Evolutionary conservation across 2,329 filamentous ascomycete species (phyloP).

Genomic region (Paraconiothyrium brasiliense): DNA sequence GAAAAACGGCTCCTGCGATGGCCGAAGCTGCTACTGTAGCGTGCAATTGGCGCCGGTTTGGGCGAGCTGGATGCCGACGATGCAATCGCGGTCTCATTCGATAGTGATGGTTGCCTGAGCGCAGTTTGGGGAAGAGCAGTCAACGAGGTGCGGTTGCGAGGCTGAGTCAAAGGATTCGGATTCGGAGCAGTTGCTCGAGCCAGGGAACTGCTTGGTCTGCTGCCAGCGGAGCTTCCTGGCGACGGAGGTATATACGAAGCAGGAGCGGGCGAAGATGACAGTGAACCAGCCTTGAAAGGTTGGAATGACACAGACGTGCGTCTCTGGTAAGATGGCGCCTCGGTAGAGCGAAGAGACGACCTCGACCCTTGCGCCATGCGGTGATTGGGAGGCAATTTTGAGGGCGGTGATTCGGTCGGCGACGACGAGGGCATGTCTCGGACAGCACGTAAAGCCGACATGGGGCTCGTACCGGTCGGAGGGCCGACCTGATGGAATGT

Average conservation of each 20-base stretch:
- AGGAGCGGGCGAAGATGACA: conserved; percentile 85
- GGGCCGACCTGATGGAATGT: conserved; percentile 85
- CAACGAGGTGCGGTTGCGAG: conserved; percentile 75
- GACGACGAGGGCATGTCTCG: conserved; percentile 64
- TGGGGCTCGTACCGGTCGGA: conserved; percentile 81
- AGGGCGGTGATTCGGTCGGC: conserved; percentile 60
- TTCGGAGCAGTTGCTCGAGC: conserved; percentile 33
- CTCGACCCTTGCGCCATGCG: conserved; percentile 59
- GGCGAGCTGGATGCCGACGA: conserved; percentile 79
- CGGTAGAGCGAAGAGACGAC: conserved; percentile 60
- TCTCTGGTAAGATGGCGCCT: conserved; percentile 65
- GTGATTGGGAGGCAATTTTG: conserved; percentile 58
- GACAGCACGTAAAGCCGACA: conserved; percentile 80
- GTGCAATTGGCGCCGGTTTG: conserved; percentile 77
- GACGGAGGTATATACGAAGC: conserved; percentile 62
- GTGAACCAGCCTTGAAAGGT: conserved; percentile 93
- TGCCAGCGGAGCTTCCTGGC: conserved; percentile 59
- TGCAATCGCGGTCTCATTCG: conserved; percentile 69
- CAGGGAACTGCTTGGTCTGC: conserved; percentile 36
- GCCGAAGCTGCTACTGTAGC: conserved; percentile 94
- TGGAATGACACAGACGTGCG: conserved; percentile 90
- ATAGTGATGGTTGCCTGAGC: conserved; percentile 70
- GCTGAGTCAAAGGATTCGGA: conserved; percentile 54
- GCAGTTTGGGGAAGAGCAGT: conserved; percentile 80
- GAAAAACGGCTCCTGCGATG: conserved; percentile 83